These are phyloP conservation scores for Trypethelium eluteriae DNA, from an alignment of 495 filamentous ascomycete species.

Conservation along the genomic window DNA sequence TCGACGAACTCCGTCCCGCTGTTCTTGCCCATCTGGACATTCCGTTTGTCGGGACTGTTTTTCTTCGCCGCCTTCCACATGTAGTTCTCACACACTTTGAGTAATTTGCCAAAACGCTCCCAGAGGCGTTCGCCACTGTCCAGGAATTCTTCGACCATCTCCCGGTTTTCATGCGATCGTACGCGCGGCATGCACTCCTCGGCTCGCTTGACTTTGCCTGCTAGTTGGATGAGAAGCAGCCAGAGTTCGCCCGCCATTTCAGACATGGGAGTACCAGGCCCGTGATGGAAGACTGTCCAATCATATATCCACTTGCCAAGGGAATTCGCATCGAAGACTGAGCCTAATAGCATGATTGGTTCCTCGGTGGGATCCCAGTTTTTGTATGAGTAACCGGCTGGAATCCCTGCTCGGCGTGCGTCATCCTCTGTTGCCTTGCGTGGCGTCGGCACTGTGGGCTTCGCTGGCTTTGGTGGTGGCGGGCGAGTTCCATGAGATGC, in stretches of 20 bases:
- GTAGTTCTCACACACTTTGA: conserved; percentile 84
- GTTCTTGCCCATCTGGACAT: conserved; percentile 79
- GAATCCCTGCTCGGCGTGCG: conserved; percentile 72
- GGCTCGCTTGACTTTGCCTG: conserved; percentile 88
- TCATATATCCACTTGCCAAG: conserved; percentile 99
- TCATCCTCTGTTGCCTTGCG: conserved; percentile 79
- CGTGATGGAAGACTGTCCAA: conserved; percentile 94
- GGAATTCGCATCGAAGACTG: conserved; percentile 95
- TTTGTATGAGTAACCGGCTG: conserved; percentile 87
- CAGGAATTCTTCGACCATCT: conserved; percentile 85
- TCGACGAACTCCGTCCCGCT: conserved; percentile 95
- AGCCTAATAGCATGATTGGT: conserved; percentile 86
- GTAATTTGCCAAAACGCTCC: conserved; percentile 73
- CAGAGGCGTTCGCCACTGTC: conserved; percentile 84
- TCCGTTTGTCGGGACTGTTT: conserved; percentile 49
- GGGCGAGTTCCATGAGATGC: conserved; percentile 34
- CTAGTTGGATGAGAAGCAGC: conserved; percentile 91
- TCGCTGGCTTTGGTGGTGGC: conserved; percentile 25
- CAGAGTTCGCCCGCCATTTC: conserved; percentile 93
- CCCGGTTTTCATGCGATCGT: conserved; percentile 59
- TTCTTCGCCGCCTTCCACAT: conserved; percentile 77
- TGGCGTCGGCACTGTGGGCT: conserved; percentile 32
- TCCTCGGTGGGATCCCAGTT: conserved; percentile 97
- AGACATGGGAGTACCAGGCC: conserved; percentile 74
- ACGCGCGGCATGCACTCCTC: conserved; percentile 74